These are phyloP conservation scores for Berberis vulgaris DNA, from an alignment of 164 flowering plant genomes.

Conservation along the genomic window DNA sequence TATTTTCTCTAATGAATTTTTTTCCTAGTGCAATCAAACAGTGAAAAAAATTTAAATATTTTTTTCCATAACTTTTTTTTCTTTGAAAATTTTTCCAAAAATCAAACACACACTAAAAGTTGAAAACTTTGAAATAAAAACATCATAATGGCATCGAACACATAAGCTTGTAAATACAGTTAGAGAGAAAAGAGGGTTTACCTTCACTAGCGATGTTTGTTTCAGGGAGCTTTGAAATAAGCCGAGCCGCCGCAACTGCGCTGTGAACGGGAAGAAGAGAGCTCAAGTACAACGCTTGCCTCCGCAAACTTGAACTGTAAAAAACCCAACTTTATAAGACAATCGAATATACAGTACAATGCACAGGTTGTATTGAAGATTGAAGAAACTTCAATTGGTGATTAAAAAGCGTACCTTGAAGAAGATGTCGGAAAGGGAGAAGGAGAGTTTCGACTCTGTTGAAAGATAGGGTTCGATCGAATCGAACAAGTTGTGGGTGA, in stretches of 20 bases:
- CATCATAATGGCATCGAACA: not conserved
- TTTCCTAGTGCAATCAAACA: too few relatives aligned
- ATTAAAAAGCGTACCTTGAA: constrained; percentile 2
- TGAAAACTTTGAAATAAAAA: too few relatives aligned
- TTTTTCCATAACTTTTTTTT: too few relatives aligned
- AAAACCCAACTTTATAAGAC: not conserved
- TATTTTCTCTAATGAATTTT: too few relatives aligned
- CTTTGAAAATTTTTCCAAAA: too few relatives aligned
- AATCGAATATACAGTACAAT: not conserved
- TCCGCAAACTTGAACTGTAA: constrained; percentile 22
- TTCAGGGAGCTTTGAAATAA: constrained; percentile 35
- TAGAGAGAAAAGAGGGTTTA: constrained; percentile 4
- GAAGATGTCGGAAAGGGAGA: not conserved
- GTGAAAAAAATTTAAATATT: too few relatives aligned
- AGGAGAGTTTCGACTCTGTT: constrained; percentile 15
- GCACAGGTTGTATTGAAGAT: not conserved
- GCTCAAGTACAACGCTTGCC: constrained; percentile 29
- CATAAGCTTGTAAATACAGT: not conserved
- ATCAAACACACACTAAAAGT: too few relatives aligned
- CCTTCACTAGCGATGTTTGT: constrained; percentile 23
- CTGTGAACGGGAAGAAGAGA: constrained; percentile 30
- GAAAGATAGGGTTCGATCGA: constrained; percentile 15
- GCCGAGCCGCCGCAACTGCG: constrained; percentile 41
- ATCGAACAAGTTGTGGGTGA: constrained; percentile 1
- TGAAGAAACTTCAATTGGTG: not conserved